These are phyloP conservation scores for Phytopythium delawarense DNA, from an alignment of 352 stramenopile genomes.

Conservation along the genomic window DNA sequence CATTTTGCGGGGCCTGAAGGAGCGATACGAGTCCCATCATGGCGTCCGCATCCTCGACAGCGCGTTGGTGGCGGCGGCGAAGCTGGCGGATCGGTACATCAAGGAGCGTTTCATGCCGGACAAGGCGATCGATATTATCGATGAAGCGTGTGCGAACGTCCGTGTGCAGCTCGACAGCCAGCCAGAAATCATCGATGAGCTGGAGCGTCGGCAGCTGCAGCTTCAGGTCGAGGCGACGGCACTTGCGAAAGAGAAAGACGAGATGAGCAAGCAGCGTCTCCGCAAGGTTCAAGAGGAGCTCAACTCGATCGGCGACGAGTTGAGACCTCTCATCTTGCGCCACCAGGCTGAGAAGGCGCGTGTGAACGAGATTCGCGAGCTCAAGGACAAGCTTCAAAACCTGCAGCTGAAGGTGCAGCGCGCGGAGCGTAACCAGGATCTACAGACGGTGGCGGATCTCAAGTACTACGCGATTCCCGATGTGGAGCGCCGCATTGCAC, in stretches of 20 bases:
- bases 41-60: constrained; percentile 93
- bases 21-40: constrained; percentile 97
- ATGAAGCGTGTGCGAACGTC: constrained; percentile 91
- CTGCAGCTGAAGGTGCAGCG: constrained; percentile 93
- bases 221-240: constrained; percentile 95
- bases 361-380: constrained; percentile 91
- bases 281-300: constrained; percentile 91
- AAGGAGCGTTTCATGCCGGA: constrained; percentile 91
- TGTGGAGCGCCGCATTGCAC: constrained; percentile 84
- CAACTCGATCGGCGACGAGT: constrained; percentile 87
- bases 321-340: constrained; percentile 87
- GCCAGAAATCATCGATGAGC: constrained; percentile 95
- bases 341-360: constrained; percentile 91
- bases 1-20: constrained; percentile 95
- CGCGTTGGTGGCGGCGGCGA: constrained; percentile 92
- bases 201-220: constrained; percentile 94
- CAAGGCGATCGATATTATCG: constrained; percentile 95
- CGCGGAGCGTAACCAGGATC: constrained; percentile 92
- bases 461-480: constrained; percentile 95
- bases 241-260: constrained; percentile 92
- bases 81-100: constrained; percentile 94
- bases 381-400: constrained; percentile 91
- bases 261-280: constrained; percentile 88
- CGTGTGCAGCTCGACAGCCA: constrained; percentile 93
- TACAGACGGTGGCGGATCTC: constrained; percentile 93